Evolutionary conservation across 768 basidiomycete species (phyloP), one percentile per base, ranked within the genome.

Genomic region (Tephrocybe rancida): DNA sequence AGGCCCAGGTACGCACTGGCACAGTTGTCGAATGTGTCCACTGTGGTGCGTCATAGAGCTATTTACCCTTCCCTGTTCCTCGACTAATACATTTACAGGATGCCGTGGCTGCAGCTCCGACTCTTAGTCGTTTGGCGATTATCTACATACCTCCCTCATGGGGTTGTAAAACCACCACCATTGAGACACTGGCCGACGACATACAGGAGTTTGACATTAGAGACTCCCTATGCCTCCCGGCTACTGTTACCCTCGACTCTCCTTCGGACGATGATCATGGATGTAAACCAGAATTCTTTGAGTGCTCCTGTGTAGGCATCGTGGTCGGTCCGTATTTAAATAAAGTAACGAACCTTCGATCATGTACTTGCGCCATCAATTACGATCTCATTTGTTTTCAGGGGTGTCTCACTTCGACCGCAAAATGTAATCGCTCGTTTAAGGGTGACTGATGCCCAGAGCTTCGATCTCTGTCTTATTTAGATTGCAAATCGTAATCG

Each of bases 1-100:
- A 98, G 69, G 88, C 92, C 4, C 89, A 95, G 65, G 82, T 99
- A 22, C 89, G 92, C 50, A 76, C 82, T 46, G 96, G 95, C 5
- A 95, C 92, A 3, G 77, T 98, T 27, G 95, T 98, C 1, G 94
- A 99, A 70, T 99, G 96, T 72, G 90, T 92, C 43, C 95, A 98
- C 67, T 98, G 96, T 70, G 96, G 96, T 95, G 62, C 56, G 92
- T 83, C 26, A 9, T 37, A 16, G 11, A 9, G 29, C 14, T 16
- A 7, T 16, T 9, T 37, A n/a, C n/a, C n/a, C n/a, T 6, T 37
- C 4, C 14, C 10, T 37, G 35, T 16, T 5, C 35, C 57, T 64
- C 24, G 30, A 42, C 58, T 58, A 39, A 55, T 55, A 1, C 26
- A 34, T 16, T 21, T 46, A 2, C 56, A 95, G 92, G 92, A 11